phyloP scores from a whole-genome alignment of 1,139 yeast genomes.

The Diutina rugosa region DNA sequence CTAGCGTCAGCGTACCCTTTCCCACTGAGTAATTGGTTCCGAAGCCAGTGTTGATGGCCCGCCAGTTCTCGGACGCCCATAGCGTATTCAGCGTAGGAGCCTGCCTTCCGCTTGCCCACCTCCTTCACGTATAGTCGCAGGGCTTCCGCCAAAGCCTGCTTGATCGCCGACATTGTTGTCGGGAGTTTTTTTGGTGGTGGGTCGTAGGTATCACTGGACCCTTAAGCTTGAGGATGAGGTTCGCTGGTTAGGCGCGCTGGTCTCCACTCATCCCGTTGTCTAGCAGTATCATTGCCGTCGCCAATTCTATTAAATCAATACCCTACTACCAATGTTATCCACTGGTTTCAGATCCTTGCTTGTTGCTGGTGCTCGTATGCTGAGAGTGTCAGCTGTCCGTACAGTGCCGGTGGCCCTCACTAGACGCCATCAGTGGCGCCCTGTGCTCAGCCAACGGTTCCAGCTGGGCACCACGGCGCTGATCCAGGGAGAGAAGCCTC shows the following conservation, averaged over 20 bases:
- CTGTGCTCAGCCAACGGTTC: background rate
- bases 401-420: background rate
- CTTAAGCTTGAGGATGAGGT: background rate
- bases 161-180: background rate
- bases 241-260: background rate
- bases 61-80: background rate
- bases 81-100: background rate
- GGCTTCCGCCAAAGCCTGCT: background rate
- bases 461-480: background rate
- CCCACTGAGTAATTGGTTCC: background rate
- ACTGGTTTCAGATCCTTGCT: background rate
- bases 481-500: constrained; percentile 49
- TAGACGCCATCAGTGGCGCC: background rate
- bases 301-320: background rate
- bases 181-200: background rate
- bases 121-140: background rate
- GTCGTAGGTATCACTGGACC: no score
- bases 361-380: background rate
- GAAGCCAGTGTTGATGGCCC: background rate
- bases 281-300: background rate
- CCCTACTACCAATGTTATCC: background rate
- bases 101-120: background rate
- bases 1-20: background rate
- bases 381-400: background rate
- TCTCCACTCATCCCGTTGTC: background rate